Conservation (phyloP, 345 rosid genomes). For the Garcia nutans region DNA sequence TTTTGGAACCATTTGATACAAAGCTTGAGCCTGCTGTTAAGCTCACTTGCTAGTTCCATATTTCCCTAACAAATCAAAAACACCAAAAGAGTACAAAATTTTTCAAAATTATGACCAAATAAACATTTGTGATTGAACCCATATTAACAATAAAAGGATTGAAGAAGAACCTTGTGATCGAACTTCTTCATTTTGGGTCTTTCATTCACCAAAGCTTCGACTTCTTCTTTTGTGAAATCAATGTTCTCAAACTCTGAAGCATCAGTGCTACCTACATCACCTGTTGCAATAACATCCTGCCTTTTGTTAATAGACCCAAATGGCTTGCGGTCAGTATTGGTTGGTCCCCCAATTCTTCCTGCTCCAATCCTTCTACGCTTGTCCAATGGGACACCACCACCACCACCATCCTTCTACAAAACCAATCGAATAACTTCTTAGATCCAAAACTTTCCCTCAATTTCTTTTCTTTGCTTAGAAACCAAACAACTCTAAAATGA, state of each 20-base stretch:
- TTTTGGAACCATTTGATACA: conserved; percentile 76
- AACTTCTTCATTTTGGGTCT: conserved; percentile 63
- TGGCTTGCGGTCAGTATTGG: conserved; percentile 45
- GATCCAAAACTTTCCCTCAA: neutral
- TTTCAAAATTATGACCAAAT: neutral
- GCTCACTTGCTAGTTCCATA: conserved; percentile 52
- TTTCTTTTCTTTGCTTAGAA: neutral
- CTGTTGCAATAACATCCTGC: conserved; percentile 42
- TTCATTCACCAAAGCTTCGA: conserved; percentile 67
- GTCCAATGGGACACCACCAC: conserved; percentile 53
- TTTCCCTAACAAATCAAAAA: conserved; percentile 46
- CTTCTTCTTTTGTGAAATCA: conserved; percentile 76
- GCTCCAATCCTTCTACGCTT: conserved; percentile 58
- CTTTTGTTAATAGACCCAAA: conserved; percentile 44
- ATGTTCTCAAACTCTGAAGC: conserved; percentile 39
- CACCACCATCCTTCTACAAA: conserved; percentile 41
- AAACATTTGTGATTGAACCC: neutral
- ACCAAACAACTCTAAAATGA: conserved; percentile 3
- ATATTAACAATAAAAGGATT: no score
- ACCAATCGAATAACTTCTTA: neutral
- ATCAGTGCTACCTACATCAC: conserved; percentile 44
- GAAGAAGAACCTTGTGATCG: conserved; percentile 68
- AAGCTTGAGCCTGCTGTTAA: conserved; percentile 62
- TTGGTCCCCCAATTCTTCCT: conserved; percentile 37
- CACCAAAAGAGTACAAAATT: neutral